Evolutionary conservation across 306 rosid species (phyloP).

Genomic region (Calophaca sinica): DNA sequence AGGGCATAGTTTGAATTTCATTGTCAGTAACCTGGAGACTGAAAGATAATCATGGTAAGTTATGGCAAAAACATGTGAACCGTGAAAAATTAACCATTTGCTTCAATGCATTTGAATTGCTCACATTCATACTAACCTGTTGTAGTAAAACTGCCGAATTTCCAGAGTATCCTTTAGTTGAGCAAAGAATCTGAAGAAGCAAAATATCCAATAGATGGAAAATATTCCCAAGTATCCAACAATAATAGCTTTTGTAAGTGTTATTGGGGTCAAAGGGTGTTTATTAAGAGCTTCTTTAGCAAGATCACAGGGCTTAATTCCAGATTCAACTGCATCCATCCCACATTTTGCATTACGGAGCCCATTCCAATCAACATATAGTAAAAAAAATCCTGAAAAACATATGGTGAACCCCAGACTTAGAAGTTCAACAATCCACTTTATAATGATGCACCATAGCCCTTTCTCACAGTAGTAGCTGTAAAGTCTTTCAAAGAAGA

Average conservation of each 20-base stretch:
- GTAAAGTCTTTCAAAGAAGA: slow-evolving; percentile 92
- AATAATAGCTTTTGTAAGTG: slow-evolving; percentile 74
- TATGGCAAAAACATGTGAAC: slow-evolving; percentile 2
- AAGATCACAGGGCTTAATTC: slow-evolving; percentile 93
- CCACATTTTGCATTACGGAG: slow-evolving; percentile 96
- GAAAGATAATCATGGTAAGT: slow-evolving; percentile 50
- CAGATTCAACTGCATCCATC: slow-evolving; percentile 94
- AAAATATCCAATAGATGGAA: slow-evolving; percentile 84
- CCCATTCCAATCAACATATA: slow-evolving; percentile 93
- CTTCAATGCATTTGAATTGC: slow-evolving; percentile 21
- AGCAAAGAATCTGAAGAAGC: slow-evolving; percentile 90
- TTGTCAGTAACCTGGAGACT: slow-evolving; percentile 86
- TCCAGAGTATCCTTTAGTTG: slow-evolving; percentile 76
- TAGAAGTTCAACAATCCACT: slow-evolving; percentile 93
- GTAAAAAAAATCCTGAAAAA: slow-evolving; percentile 85
- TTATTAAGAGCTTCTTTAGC: slow-evolving; percentile 80
- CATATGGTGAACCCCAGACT: slow-evolving; percentile 87
- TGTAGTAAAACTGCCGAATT: slow-evolving; percentile 82
- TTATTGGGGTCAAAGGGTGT: slow-evolving; percentile 87
- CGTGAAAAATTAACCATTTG: slow-evolving; percentile 6
- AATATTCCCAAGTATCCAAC: slow-evolving; percentile 91
- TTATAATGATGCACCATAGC: slow-evolving; percentile 86
- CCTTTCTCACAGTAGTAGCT: slow-evolving; percentile 92
- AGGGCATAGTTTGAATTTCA: slow-evolving; percentile 93
- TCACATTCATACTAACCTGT: slow-evolving; percentile 56